A percentile compares a stretch with the other conserved stretches of the same genome.
These are phyloP conservation scores for Solanum hybrid DNA, from an alignment of 305 asterid species.

Conservation along the genomic window DNA sequence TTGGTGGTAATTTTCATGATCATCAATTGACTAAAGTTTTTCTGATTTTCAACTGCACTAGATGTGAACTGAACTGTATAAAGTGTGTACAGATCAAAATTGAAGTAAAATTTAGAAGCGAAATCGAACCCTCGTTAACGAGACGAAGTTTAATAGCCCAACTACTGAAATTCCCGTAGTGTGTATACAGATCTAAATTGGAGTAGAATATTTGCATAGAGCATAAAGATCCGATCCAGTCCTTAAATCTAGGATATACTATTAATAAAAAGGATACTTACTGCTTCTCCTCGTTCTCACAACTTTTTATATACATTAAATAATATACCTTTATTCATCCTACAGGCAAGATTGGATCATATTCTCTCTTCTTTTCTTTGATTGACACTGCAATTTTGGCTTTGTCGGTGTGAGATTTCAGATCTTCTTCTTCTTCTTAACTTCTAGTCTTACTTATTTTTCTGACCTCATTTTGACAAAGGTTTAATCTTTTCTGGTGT, in stretches of 20 bases:
- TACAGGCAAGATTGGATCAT: background rate
- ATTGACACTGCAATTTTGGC: background rate
- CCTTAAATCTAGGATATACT: background rate
- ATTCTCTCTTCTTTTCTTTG: background rate
- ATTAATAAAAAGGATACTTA: background rate
- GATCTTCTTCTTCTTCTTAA: background rate
- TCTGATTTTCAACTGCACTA: background rate
- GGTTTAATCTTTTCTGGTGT: background rate
- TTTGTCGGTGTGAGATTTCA: background rate
- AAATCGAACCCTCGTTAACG: accelerated
- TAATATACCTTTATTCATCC: background rate
- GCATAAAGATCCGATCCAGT: background rate
- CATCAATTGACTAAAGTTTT: background rate
- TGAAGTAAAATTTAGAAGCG: too few relatives aligned
- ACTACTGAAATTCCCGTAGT: background rate
- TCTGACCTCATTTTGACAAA: background rate
- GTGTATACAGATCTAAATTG: background rate
- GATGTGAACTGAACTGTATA: background rate
- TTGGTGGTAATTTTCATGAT: background rate
- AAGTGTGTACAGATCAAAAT: background rate
- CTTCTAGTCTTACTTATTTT: background rate
- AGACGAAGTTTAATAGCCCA: background rate
- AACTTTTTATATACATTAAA: background rate
- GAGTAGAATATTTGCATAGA: background rate
- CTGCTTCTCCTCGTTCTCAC: background rate